Evolutionary conservation across 2,329 filamentous ascomycete species (phyloP).

Genomic region (Fusarium sp.): DNA sequence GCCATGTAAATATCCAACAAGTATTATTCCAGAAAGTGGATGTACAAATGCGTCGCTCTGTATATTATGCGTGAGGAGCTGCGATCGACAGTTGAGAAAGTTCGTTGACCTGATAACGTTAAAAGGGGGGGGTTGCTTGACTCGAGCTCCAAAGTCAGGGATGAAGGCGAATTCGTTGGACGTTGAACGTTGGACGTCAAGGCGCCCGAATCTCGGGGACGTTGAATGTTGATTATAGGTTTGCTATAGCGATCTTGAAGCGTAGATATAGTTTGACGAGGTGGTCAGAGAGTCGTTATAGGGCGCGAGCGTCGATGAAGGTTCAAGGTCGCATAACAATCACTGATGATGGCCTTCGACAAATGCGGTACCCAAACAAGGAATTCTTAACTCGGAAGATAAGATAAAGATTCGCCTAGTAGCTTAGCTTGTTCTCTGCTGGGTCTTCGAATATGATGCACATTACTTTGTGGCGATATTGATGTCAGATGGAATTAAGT

Average conservation of each 20-base stretch:
- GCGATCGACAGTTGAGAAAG: neutral
- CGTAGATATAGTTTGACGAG: slow-evolving; percentile 1
- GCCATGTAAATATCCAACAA: slow-evolving; percentile 37
- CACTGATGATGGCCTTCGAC: slow-evolving; percentile 1
- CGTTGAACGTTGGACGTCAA: slow-evolving; percentile 23
- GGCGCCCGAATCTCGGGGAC: slow-evolving; percentile 10
- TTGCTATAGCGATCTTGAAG: neutral
- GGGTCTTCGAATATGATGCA: neutral
- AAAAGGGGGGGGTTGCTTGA: slow-evolving; percentile 19
- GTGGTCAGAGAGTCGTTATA: slow-evolving; percentile 2
- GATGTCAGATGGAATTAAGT: neutral
- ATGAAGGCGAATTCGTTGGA: slow-evolving; percentile 3
- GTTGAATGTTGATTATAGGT: neutral
- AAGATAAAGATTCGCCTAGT: neutral
- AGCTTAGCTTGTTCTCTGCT: neutral
- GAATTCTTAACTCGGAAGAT: neutral
- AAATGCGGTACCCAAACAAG: slow-evolving; percentile 11
- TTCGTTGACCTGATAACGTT: slow-evolving; percentile 23
- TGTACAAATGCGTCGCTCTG: neutral
- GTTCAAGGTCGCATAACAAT: slow-evolving; percentile 24
- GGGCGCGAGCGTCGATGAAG: neutral
- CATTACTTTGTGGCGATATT: neutral
- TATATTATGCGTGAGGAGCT: neutral
- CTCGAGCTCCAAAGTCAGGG: neutral
- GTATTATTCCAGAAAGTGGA: neutral